These are phyloP conservation scores for Suhomyces wounanorum DNA, from an alignment of 1,139 yeast genomes.

Conservation along the genomic window DNA sequence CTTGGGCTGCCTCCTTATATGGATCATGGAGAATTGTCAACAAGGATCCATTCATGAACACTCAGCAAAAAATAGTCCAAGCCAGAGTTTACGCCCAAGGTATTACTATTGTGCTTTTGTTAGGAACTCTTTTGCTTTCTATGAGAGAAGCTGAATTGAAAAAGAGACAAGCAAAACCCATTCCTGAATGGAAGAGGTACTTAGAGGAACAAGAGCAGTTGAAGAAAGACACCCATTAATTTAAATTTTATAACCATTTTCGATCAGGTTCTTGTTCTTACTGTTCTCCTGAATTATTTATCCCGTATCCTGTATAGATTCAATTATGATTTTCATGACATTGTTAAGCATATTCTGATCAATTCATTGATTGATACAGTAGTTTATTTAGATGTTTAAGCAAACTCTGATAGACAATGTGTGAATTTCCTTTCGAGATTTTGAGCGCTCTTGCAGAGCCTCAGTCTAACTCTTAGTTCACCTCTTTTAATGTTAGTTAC, in stretches of 20 bases:
- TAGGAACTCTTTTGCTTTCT: slow-evolving; percentile 64
- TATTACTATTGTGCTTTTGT: slow-evolving; percentile 62
- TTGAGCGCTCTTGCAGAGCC: no score
- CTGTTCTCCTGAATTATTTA: not conserved
- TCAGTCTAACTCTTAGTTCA: no score
- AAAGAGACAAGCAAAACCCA: slow-evolving; percentile 36
- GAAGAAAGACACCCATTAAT: not conserved
- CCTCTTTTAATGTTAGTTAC: no score
- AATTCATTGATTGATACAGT: no score
- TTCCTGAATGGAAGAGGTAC: slow-evolving; percentile 44
- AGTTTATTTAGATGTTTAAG: no score
- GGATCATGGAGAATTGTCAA: slow-evolving; percentile 82
- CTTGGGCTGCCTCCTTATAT: slow-evolving; percentile 86
- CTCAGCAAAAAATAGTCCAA: slow-evolving; percentile 83
- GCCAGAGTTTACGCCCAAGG: slow-evolving; percentile 96
- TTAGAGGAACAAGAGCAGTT: slow-evolving; percentile 28
- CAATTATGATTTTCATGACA: slow-evolving; percentile 1
- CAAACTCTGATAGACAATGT: no score
- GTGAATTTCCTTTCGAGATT: no score
- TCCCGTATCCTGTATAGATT: not conserved
- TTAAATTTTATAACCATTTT: not conserved
- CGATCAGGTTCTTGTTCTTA: not conserved
- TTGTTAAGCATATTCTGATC: no score
- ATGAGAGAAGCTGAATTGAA: slow-evolving; percentile 60
- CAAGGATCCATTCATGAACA: slow-evolving; percentile 74